Conservation (phyloP, 1,284 basidiomycete genomes). For the Papiliotrema flavescens region DNA sequence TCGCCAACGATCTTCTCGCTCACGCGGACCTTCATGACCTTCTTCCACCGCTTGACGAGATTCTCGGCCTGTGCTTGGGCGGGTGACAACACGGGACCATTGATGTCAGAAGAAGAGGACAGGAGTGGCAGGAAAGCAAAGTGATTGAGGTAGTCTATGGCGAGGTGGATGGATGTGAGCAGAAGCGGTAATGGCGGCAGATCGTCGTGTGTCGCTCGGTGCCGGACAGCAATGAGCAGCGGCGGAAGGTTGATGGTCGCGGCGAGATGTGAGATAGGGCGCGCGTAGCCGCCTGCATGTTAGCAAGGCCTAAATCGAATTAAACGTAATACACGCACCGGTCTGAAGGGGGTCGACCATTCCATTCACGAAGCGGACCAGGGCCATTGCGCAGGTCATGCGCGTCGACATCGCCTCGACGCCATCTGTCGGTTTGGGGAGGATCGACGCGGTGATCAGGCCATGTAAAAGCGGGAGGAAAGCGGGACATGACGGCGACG, state of each 20-base stretch:
- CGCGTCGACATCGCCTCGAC: slow-evolving; percentile 56
- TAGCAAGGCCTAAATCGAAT: neutral
- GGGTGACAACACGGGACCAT: slow-evolving; percentile 45
- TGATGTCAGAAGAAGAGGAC: slow-evolving; percentile 58
- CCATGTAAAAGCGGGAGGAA: slow-evolving; percentile 55
- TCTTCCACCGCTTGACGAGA: slow-evolving; percentile 41
- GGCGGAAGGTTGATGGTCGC: slow-evolving; percentile 76
- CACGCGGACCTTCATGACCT: slow-evolving; percentile 39
- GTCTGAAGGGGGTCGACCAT: slow-evolving; percentile 90
- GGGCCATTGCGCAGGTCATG: slow-evolving; percentile 64
- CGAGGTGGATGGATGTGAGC: slow-evolving; percentile 69
- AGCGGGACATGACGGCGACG: slow-evolving; percentile 72
- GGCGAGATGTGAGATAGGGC: slow-evolving; percentile 86
- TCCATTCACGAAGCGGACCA: slow-evolving; percentile 85
- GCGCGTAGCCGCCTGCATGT: slow-evolving; percentile 59
- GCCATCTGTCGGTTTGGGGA: slow-evolving; percentile 54
- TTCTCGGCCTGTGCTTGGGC: slow-evolving; percentile 56
- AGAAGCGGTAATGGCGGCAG: slow-evolving; percentile 79
- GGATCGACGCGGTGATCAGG: slow-evolving; percentile 61
- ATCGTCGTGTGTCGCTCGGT: slow-evolving; percentile 94
- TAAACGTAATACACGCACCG: slow-evolving; percentile 51
- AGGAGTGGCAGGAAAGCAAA: slow-evolving; percentile 68
- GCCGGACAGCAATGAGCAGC: slow-evolving; percentile 90
- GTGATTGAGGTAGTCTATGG: slow-evolving; percentile 59
- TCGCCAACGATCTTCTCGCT: slow-evolving; percentile 68